Evolutionary conservation across 2,329 filamentous ascomycete species (phyloP), one percentile per base, ranked within the genome.

Genomic region (Geosmithia putterillii): DNA sequence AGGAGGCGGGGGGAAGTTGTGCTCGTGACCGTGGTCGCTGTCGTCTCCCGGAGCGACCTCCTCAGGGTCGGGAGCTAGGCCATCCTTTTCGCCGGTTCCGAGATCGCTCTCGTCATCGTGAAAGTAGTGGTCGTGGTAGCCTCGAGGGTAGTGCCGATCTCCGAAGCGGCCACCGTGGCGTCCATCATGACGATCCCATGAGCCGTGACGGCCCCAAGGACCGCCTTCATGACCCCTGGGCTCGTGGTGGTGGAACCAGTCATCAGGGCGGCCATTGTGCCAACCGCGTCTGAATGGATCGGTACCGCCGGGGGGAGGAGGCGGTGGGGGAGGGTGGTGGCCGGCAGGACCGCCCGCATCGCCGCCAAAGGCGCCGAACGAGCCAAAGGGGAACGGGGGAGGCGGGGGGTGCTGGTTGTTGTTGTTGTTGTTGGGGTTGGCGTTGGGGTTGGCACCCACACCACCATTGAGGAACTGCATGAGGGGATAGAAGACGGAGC

Each of bases 301-400:
- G 28, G 28, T 14, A 9, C 28, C 10, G 5, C 28, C 28, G 6
- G 28, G 28, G 15, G 28, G 28, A 32, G 28, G 28, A 14, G 28
- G 28, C 12, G 28, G 28, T 8, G 28, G 41, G 14, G 41, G 41
- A 36, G 10, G 41, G 14, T 28, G 20, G 40, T 41, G 14, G 41
- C 32, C 25, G 41, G 2, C 15, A 34, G 21, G 21, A 41, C 22
- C 41, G 22, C 17, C 14, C 5, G 23, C 23, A 8, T 3, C 18
- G 40, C 22, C 22, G 9, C 40, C 40, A n/a, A 41, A 43, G 34
- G 42, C 18, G n/a, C n/a, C n/a, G 42, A 43, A 43, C 19, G 32
- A 42, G 23, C 19, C 41, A 8, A 12, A 17, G 7, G 41, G 34
- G 12, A 19, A 21, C 25, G 34, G 42, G 21, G 22, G 18, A 3